phyloP scores from a whole-genome alignment of 352 stramenopile genomes.

The Globisporangium okanoganense region DNA sequence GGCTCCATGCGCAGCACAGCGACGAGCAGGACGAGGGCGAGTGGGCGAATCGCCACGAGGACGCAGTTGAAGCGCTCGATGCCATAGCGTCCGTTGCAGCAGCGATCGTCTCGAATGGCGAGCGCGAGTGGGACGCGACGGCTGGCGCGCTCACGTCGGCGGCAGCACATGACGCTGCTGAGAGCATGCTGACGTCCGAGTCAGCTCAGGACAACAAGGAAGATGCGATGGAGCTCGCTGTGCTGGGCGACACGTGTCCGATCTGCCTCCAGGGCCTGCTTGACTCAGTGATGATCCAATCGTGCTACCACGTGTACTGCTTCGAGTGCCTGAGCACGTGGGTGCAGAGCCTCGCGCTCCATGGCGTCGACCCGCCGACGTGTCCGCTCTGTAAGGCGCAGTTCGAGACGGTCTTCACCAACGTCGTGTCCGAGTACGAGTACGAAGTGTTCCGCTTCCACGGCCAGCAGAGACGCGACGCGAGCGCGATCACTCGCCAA shows the following conservation, averaged over 20 bases:
- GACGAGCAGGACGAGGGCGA: conserved; percentile 39
- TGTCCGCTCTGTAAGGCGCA: conserved; percentile 68
- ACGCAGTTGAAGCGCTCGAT: conserved; percentile 5
- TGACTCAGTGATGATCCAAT: conserved; percentile 54
- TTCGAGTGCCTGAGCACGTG: conserved; percentile 62
- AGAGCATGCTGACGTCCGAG: conserved; percentile 6
- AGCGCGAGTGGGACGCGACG: conserved; percentile 19
- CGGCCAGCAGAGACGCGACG: conserved; percentile 16
- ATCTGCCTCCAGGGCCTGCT: conserved; percentile 63
- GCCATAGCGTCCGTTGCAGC: background rate
- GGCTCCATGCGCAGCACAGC: conserved; percentile 14
- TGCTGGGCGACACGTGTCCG: conserved; percentile 61
- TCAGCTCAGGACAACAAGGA: conserved; percentile 17
- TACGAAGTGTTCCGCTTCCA: conserved; percentile 55
- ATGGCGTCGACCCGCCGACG: conserved; percentile 43
- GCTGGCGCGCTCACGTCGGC: conserved; percentile 12
- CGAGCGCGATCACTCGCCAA: conserved; percentile 10
- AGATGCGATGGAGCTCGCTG: conserved; percentile 34
- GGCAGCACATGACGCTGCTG: conserved; percentile 14
- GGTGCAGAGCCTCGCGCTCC: conserved; percentile 49
- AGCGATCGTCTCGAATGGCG: conserved; percentile 4
- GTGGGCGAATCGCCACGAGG: conserved; percentile 34
- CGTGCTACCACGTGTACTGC: conserved; percentile 75
- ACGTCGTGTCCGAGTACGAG: conserved; percentile 63
- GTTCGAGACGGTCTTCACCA: conserved; percentile 53